A percentile compares a stretch with the other conserved stretches of the same genome.
Evolutionary conservation across 2,329 filamentous ascomycete genomes (phyloP).

Genomic region (Calycina herbarum): DNA sequence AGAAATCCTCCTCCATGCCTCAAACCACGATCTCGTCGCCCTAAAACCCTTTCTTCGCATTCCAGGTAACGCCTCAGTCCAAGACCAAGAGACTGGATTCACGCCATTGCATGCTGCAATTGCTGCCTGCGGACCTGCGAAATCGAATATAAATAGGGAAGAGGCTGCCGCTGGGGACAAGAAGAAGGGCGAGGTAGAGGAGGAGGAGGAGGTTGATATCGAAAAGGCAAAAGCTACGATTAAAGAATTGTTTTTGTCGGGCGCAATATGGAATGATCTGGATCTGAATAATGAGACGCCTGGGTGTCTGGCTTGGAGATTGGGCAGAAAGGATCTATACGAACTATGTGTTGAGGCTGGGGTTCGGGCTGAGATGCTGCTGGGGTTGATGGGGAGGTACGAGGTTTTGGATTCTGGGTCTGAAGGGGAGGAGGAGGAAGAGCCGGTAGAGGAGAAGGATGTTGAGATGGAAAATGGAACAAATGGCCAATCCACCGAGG

Average conservation of each 20-base stretch:
- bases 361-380: slow-evolving; percentile 83
- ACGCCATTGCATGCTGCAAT: slow-evolving; percentile 90
- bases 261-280: slow-evolving; percentile 97
- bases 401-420: slow-evolving; percentile 62
- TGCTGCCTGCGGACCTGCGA: slow-evolving; percentile 61
- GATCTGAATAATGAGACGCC: slow-evolving; percentile 86
- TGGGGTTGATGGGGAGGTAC: slow-evolving; percentile 80
- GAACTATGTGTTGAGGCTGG: slow-evolving; percentile 84
- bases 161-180: not conserved
- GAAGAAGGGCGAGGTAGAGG: not conserved
- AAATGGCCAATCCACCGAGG: not conserved
- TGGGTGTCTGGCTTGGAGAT: slow-evolving; percentile 74
- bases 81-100: slow-evolving; percentile 81
- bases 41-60: slow-evolving; percentile 37
- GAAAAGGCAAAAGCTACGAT: slow-evolving; percentile 68
- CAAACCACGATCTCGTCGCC: slow-evolving; percentile 52
- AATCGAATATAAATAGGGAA: not conserved
- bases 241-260: slow-evolving; percentile 76
- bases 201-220: slow-evolving; percentile 43
- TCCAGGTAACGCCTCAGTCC: slow-evolving; percentile 64
- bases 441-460: slow-evolving; percentile 36
- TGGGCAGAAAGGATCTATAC: slow-evolving; percentile 73
- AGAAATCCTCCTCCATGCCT: slow-evolving; percentile 64
- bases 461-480: slow-evolving; percentile 31
- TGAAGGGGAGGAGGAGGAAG: slow-evolving; percentile 44